Percentiles rank a stretch among this genome's conserved stretches.
Conservation (phyloP, 2,329 filamentous ascomycete genomes). For the Ophiostoma triangulosporum region DNA sequence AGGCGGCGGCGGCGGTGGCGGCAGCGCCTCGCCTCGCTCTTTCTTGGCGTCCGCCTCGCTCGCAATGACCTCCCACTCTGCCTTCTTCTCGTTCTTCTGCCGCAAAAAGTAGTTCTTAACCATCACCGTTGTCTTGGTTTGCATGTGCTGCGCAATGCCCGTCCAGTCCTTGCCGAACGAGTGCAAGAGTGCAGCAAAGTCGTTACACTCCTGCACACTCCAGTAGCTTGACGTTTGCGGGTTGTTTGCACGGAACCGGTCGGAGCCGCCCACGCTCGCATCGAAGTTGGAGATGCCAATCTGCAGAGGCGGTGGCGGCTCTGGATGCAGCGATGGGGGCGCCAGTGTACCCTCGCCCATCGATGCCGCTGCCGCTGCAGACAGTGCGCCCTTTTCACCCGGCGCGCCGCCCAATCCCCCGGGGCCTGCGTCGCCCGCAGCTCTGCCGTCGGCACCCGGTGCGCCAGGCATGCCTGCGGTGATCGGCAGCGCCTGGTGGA, state of each 20-base stretch:
- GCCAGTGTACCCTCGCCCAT: conserved; percentile 36
- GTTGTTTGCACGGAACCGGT: conserved; percentile 36
- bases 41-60: conserved; percentile 46
- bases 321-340: conserved; percentile 41
- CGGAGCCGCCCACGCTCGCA: conserved; percentile 26
- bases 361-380: conserved; percentile 22
- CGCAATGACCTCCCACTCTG: conserved; percentile 47
- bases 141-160: conserved; percentile 64
- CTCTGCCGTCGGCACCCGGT: background rate
- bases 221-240: conserved; percentile 60
- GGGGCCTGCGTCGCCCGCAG: background rate
- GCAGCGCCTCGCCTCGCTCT: conserved; percentile 42
- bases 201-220: conserved; percentile 69
- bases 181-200: conserved; percentile 58
- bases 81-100: conserved; percentile 40
- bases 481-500: background rate
- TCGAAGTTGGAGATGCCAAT: conserved; percentile 38
- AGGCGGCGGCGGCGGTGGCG: conserved; percentile 44
- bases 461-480: background rate
- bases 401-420: background rate
- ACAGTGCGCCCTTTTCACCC: background rate
- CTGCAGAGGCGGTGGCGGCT: conserved; percentile 34
- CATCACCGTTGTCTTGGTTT: conserved; percentile 78
- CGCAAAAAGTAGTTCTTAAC: conserved; percentile 58
- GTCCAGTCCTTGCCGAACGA: conserved; percentile 71